Evolutionary conservation across 257 asterid genomes (phyloP).

Genomic region (Gentiana dahurica): DNA sequence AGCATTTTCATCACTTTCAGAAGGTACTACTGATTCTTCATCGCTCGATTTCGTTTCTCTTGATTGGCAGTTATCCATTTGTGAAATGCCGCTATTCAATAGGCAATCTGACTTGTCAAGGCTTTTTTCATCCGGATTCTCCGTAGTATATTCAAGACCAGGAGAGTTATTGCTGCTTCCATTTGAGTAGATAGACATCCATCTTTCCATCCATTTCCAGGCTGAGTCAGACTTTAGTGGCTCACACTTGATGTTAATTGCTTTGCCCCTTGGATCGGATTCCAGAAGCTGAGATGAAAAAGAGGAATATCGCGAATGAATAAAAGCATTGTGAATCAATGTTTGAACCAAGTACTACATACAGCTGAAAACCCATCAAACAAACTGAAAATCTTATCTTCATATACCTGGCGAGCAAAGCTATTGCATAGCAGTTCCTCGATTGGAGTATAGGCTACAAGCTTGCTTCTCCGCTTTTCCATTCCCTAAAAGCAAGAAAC

Average conservation of each 20-base stretch:
- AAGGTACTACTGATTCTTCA: slow-evolving; percentile 17
- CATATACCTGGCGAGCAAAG: slow-evolving; percentile 79
- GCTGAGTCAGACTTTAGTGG: slow-evolving; percentile 75
- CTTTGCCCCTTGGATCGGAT: slow-evolving; percentile 52
- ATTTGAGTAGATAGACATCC: slow-evolving; percentile 70
- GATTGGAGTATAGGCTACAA: slow-evolving; percentile 32
- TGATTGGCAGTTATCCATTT: slow-evolving; percentile 14
- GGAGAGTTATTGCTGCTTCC: slow-evolving; percentile 25
- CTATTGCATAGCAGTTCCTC: slow-evolving; percentile 78
- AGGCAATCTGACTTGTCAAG: slow-evolving; percentile 8
- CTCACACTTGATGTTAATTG: slow-evolving; percentile 76
- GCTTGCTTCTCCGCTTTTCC: slow-evolving; percentile 20
- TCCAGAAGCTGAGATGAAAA: slow-evolving; percentile 59
- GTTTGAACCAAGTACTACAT: no score
- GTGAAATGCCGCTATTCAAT: slow-evolving; percentile 13
- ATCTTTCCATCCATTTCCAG: slow-evolving; percentile 95
- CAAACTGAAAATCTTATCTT: no score
- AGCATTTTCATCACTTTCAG: slow-evolving; percentile 23
- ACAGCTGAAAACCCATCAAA: no score
- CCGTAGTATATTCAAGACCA: slow-evolving; percentile 4
- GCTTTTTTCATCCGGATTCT: slow-evolving; percentile 10
- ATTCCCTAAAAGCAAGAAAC: slow-evolving; percentile 39
- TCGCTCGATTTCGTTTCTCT: slow-evolving; percentile 3
- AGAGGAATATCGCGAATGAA: slow-evolving; percentile 14
- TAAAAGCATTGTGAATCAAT: not conserved